phyloP scores from a whole-genome alignment of 2,329 filamentous ascomycete species.

The Paramyrothecium sp. region DNA sequence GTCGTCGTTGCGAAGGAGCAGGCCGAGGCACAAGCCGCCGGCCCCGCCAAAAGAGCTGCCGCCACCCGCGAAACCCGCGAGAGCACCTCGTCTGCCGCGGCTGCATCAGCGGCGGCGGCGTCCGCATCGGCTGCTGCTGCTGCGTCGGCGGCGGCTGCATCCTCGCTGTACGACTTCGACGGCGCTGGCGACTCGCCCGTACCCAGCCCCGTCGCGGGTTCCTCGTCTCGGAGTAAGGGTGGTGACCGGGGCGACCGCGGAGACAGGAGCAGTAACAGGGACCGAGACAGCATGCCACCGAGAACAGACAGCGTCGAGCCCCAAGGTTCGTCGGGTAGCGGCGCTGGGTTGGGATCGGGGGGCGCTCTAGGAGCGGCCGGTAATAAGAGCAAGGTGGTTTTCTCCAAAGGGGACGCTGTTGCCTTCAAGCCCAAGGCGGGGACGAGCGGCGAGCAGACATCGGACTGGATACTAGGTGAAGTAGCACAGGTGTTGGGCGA shows the following conservation, averaged over 20 bases:
- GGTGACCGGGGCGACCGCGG: conserved; percentile 5
- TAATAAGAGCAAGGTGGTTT: conserved; percentile 51
- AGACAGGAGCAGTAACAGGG: conserved; percentile 34
- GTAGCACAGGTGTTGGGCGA: conserved; percentile 75
- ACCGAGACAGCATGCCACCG: conserved; percentile 52
- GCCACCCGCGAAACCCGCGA: not conserved
- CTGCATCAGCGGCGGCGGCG: not conserved
- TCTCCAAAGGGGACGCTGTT: conserved; percentile 62
- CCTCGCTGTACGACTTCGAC: conserved; percentile 44
- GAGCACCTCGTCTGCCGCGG: not conserved
- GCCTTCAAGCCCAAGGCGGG: conserved; percentile 61
- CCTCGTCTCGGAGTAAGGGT: conserved; percentile 16
- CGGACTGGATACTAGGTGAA: conserved; percentile 73
- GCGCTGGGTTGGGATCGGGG: conserved; percentile 9
- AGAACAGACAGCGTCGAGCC: conserved; percentile 58
- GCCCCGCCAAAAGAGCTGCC: conserved; percentile 24
- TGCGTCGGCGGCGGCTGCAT: conserved; percentile 20
- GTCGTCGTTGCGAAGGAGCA: conserved; percentile 43
- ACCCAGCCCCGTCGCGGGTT: conserved; percentile 37
- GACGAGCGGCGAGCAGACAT: conserved; percentile 40
- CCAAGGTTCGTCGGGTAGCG: conserved; percentile 38
- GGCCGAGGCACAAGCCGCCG: conserved; percentile 28
- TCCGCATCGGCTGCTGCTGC: conserved; percentile 13
- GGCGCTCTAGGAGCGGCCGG: conserved; percentile 14
- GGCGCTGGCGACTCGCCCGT: conserved; percentile 43